phyloP scores from a whole-genome alignment of 2,329 filamentous ascomycete genomes.

The Colletotrichum sp. region DNA sequence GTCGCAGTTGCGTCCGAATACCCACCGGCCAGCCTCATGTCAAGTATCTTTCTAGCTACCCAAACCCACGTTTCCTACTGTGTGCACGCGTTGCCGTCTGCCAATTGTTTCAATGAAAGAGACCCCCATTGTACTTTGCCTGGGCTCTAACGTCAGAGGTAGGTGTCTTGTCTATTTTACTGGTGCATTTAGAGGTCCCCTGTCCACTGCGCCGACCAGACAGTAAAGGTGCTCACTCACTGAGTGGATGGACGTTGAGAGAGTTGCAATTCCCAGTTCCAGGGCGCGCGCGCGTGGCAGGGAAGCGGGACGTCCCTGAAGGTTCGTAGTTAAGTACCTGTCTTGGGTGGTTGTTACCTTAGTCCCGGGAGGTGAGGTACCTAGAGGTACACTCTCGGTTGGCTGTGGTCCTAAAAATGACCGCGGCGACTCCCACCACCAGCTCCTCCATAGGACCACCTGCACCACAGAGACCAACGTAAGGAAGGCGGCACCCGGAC shows the following conservation, averaged over 20 bases:
- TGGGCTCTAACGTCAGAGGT: background rate
- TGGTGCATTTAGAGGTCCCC: background rate
- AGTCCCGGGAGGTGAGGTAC: background rate
- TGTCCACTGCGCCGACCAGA: background rate
- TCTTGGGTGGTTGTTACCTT: background rate
- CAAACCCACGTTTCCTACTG: slow-evolving; percentile 5
- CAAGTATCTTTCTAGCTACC: background rate
- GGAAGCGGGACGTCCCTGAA: background rate
- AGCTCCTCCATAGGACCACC: background rate
- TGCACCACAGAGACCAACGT: background rate
- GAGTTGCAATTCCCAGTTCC: background rate
- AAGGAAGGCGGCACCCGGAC: background rate
- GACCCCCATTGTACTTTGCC: background rate
- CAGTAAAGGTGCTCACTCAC: background rate
- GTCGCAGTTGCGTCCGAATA: background rate
- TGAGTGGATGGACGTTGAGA: background rate
- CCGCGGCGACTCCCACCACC: background rate
- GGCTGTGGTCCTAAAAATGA: background rate
- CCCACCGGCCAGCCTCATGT: background rate
- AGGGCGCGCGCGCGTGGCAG: background rate
- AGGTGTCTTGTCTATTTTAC: background rate
- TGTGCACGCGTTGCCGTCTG: background rate
- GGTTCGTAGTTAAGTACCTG: background rate
- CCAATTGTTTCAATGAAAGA: background rate
- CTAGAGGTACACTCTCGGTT: background rate